phyloP scores from a whole-genome alignment of 2,329 filamentous ascomycete genomes.

The Colletotrichum simmondsii region DNA sequence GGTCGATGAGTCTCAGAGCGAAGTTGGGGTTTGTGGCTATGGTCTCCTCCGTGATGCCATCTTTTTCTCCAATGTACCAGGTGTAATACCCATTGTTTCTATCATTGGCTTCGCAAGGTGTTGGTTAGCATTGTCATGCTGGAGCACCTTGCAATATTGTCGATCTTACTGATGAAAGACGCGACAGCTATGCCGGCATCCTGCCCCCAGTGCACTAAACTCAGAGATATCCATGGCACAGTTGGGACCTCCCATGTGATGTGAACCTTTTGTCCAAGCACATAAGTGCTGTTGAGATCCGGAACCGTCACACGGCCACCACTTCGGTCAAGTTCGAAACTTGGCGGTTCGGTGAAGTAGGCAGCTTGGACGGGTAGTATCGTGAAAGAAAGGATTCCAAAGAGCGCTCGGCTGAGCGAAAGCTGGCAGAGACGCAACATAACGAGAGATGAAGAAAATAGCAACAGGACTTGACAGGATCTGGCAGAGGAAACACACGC shows the following conservation, averaged over 20 bases:
- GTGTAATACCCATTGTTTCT: slow-evolving; percentile 19
- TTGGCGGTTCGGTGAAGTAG: slow-evolving; percentile 28
- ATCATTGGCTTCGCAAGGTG: slow-evolving; percentile 1
- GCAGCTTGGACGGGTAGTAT: background rate
- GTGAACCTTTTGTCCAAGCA: slow-evolving; percentile 14
- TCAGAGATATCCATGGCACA: slow-evolving; percentile 17
- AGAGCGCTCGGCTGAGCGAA: slow-evolving; percentile 51
- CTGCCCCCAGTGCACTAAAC: slow-evolving; percentile 25
- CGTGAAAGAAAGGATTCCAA: background rate
- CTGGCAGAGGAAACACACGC: background rate
- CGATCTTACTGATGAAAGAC: slow-evolving; percentile 24
- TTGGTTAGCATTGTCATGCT: background rate
- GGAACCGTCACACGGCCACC: slow-evolving; percentile 1
- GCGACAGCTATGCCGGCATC: slow-evolving; percentile 7
- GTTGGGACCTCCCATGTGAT: slow-evolving; percentile 17
- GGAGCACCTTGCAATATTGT: background rate
- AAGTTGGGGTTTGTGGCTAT: slow-evolving; percentile 17
- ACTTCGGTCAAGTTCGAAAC: slow-evolving; percentile 17
- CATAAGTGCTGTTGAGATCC: slow-evolving; percentile 19
- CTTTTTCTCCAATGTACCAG: slow-evolving; percentile 20
- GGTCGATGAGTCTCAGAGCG: slow-evolving; percentile 12
- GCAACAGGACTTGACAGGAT: background rate
- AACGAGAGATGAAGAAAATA: background rate
- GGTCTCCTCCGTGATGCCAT: background rate
- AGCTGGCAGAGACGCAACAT: slow-evolving; percentile 53